A percentile compares a stretch with the other conserved stretches of the same genome.
Conservation (phyloP, 768 basidiomycete species). For the Boletus coccyginus region DNA sequence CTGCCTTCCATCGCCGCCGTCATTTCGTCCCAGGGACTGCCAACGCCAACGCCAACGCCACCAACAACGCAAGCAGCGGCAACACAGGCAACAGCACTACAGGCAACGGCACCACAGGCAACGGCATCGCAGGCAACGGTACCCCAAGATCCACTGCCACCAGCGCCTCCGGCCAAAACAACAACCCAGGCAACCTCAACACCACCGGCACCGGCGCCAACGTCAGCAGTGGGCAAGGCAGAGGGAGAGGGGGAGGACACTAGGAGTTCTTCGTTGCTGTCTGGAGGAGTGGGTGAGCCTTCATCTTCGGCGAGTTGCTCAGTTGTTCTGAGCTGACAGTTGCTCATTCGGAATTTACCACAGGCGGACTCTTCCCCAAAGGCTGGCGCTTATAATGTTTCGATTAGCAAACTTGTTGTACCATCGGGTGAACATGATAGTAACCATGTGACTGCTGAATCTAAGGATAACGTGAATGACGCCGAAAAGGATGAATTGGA, state of each 20-base stretch:
- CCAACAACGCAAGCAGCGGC: background rate
- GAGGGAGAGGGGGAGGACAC: slow-evolving; percentile 1
- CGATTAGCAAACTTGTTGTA: slow-evolving; percentile 27
- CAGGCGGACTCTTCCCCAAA: slow-evolving; percentile 11
- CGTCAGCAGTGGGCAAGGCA: slow-evolving; percentile 4
- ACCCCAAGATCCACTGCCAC: background rate
- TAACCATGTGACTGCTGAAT: slow-evolving; percentile 23
- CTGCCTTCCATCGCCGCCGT: slow-evolving; percentile 17
- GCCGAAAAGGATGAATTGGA: slow-evolving; percentile 26
- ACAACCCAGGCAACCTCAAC: background rate
- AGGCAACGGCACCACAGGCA: background rate
- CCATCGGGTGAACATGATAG: slow-evolving; percentile 19
- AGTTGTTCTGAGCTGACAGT: slow-evolving; percentile 24
- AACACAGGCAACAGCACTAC: background rate
- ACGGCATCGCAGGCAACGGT: background rate
- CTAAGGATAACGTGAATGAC: slow-evolving; percentile 22
- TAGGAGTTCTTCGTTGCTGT: background rate
- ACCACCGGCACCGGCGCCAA: background rate
- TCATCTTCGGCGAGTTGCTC: slow-evolving; percentile 29
- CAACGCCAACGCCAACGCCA: background rate
- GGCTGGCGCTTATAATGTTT: slow-evolving; percentile 12
- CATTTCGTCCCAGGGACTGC: slow-evolving; percentile 10
- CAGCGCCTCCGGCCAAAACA: background rate
- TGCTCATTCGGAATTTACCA: slow-evolving; percentile 25
- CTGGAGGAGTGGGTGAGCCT: slow-evolving; percentile 32